These are phyloP conservation scores for Paxillus ammoniavirescens DNA, from an alignment of 768 basidiomycete genomes.

Conservation along the genomic window DNA sequence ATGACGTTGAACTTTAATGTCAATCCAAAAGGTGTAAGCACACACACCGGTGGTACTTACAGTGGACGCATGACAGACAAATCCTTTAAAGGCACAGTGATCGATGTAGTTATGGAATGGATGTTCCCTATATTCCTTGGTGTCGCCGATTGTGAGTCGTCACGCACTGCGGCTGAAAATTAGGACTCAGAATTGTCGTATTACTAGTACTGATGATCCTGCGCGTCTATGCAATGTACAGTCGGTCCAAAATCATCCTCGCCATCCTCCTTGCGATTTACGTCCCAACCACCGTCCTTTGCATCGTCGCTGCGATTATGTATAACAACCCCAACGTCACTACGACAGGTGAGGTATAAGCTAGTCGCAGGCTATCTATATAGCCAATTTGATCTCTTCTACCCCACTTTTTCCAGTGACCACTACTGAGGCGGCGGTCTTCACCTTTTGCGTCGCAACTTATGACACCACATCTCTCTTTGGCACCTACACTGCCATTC, in stretches of 20 bases:
- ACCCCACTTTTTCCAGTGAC: background rate
- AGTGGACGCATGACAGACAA: background rate
- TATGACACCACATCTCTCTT: background rate
- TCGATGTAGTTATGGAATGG: conserved; percentile 6
- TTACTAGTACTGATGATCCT: conserved; percentile 18
- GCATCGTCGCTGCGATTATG: background rate
- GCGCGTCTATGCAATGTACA: conserved; percentile 15
- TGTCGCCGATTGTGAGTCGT: conserved; percentile 14
- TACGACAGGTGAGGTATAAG: conserved; percentile 4
- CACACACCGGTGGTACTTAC: no score
- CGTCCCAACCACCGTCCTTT: background rate
- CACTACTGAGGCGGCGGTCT: background rate
- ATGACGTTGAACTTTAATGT: background rate
- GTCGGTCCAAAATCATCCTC: conserved; percentile 6
- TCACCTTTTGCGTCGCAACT: background rate
- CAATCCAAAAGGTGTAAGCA: conserved; percentile 9
- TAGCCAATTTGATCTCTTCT: background rate
- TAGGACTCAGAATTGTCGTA: background rate
- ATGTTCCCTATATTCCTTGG: conserved; percentile 10
- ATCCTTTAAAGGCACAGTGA: conserved; percentile 2
- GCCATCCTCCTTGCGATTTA: conserved; percentile 4
- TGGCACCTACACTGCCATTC: background rate
- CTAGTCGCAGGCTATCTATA: no score
- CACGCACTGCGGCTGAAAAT: background rate
- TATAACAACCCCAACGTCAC: background rate